Base-by-base conservation (phyloP, 495 filamentous ascomycete genomes). In the Friedmanniomyces endolithicus region DNA sequence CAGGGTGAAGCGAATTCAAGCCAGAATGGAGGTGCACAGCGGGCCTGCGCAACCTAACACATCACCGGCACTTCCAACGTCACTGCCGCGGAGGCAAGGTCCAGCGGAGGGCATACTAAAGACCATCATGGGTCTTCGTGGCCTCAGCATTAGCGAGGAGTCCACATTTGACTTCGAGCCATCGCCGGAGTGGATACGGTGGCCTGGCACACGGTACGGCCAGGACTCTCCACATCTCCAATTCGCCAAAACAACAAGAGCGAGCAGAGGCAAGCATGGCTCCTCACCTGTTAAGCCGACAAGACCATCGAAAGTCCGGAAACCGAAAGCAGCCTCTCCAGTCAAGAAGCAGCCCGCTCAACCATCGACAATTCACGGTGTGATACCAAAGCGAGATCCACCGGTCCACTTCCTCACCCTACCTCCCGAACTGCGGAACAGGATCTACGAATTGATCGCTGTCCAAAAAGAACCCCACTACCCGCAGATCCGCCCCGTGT, bases 151-250 rank as follows among this genome's bases (percentile, higher is more conserved):
- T 8, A 22, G n/a, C 51, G 24, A 50, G 14, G 24, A 50, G n/a
- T 45, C 39, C 1, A 34, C 27, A 2, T 54, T 54, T 19, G 51
- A 54, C 41, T 54, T 54, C 29, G 40, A 44, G n/a, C 22, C 33
- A 17, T 39, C 51, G 7, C 35, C 8, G 23, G 39, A 25, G 9
- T 54, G 19, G 11, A 27, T 2, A 31, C 20, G 11, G 20, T 54
- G 51, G 51, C 51, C 51, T 8, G 24, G 22, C 25, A 14, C 37
- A 45, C 51, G 25, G 1, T 54, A 54, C 25, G 51, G 51, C 20
- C 51, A 43, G 8, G 39, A 54, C 37, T 54, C 51, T 9, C 51
- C 51, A n/a, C 51, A 54, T 23, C 51, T 46, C 2, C 39, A 54
- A 25, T 52, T 43, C 35, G 33, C 37, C 37, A 54, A 37, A 33